phyloP scores from a whole-genome alignment of 495 filamentous ascomycete species.

The Podospora bellae-mahoneyi region DNA sequence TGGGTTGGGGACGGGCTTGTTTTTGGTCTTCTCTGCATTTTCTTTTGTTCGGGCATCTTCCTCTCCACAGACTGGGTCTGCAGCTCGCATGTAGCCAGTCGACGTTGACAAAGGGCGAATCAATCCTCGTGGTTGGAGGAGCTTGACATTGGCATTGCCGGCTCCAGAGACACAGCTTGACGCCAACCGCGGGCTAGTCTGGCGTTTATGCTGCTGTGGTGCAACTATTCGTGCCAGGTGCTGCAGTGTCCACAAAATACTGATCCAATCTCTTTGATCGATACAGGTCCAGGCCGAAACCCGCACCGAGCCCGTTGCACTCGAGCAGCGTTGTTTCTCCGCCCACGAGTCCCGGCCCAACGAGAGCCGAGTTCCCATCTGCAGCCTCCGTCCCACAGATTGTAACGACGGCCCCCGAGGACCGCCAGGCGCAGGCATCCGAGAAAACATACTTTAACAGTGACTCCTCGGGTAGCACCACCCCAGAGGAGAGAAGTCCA shows the following conservation, averaged over 20 bases:
- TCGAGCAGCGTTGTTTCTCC: constrained; percentile 39
- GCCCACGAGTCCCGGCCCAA: constrained; percentile 43
- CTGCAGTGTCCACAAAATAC: constrained; percentile 38
- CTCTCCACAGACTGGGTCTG: not conserved
- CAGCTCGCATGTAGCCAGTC: constrained; percentile 1
- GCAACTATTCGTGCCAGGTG: constrained; percentile 28
- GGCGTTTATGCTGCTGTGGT: constrained; percentile 32
- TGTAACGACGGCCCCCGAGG: constrained; percentile 36
- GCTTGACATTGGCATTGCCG: constrained; percentile 11
- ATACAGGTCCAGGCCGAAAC: constrained; percentile 39
- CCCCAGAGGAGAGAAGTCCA: constrained; percentile 33
- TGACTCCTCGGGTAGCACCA: constrained; percentile 34
- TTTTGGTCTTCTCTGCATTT: not conserved
- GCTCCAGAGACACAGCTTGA: constrained; percentile 8
- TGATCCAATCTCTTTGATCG: constrained; percentile 30
- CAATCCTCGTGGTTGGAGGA: constrained; percentile 11
- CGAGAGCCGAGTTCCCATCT: constrained; percentile 36
- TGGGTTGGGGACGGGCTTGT: not conserved
- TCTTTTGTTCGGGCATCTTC: constrained; percentile 4
- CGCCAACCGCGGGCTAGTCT: constrained; percentile 15
- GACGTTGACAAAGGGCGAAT: not conserved
- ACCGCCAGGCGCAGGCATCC: constrained; percentile 21
- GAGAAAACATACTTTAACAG: constrained; percentile 37
- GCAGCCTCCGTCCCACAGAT: constrained; percentile 35
- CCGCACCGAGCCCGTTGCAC: constrained; percentile 43